Base-by-base conservation (phyloP, 306 rosid species). In the Sicyos baderoa region DNA sequence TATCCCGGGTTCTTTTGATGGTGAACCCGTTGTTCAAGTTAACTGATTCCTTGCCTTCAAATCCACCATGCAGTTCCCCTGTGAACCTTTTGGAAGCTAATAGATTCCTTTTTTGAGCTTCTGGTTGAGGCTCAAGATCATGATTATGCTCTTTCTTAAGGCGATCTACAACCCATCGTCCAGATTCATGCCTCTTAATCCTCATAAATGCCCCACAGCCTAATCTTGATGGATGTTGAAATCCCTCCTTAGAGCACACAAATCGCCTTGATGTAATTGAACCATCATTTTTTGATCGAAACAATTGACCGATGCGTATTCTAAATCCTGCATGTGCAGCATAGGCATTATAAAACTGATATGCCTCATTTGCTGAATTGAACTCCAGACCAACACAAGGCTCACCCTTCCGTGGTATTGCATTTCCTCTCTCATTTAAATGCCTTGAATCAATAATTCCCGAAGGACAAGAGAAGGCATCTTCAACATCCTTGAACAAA, bases 171-270 rank as follows among this genome's bases (percentile, higher is more conserved):
- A 79, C 82, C 98, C 98, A 93, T 75, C 81, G 80, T 79, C 93
- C 98, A 15, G 85, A 83, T 35, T 87, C 95, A 64, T 84, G 89
- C 74, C 86, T 84, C 85, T 93, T 89, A 71, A 93, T 85, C 84
- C 98, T 90, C 85, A 93, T 76, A 79, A 83, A 93, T 55, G 95
- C 91, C 70, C 85, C 91, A 82, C 98, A 93, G 59, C 98, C 98
- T 66, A 89, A 80, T 86, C 98, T 83, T 55, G 97, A 89, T 65
- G 97, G 98, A 77, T 89, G 97, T 75, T 87, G 98, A 83, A 87
- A 93, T 52, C 98, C 98, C 76, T 93, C 98, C 82, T 84, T 89
- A 35, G 97, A 84, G 81, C 98, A 93, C 80, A 93, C 98, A 80
- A 89, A 93, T 48, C 98, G 75, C 47, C 98, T 84, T 16, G 98